Conservation (phyloP, 352 stramenopile genomes). For the Phytophthora fragariaefolia region DNA sequence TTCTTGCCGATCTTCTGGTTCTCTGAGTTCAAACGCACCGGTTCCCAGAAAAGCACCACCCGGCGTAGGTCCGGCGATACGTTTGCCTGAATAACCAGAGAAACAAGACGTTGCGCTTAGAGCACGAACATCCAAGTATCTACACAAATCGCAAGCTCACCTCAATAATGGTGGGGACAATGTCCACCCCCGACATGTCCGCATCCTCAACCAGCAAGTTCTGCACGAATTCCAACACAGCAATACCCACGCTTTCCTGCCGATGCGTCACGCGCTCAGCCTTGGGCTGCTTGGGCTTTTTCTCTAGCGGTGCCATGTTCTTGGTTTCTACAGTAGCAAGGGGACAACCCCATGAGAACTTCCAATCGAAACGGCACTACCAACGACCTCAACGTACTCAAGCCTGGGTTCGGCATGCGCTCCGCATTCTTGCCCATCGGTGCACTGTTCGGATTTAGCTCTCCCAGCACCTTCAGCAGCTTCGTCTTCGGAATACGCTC, state of each 20-base stretch:
- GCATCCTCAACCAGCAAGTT: constrained; percentile 71
- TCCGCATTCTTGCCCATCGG: constrained; percentile 53
- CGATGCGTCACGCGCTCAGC: constrained; percentile 73
- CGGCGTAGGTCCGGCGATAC: constrained; percentile 71
- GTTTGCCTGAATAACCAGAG: constrained; percentile 51
- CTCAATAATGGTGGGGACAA: constrained; percentile 77
- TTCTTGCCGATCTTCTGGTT: constrained; percentile 82
- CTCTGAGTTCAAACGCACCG: constrained; percentile 65
- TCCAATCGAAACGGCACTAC: neutral
- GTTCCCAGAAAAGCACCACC: constrained; percentile 79
- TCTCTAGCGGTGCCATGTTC: constrained; percentile 69
- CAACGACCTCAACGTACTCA: constrained; percentile 43
- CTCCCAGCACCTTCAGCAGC: constrained; percentile 71
- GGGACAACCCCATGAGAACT: neutral
- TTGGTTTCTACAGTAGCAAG: constrained; percentile 61
- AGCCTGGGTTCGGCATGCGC: constrained; percentile 48
- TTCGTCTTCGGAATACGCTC: constrained; percentile 78
- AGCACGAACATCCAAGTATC: neutral
- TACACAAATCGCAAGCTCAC: constrained; percentile 29
- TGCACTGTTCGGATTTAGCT: constrained; percentile 53
- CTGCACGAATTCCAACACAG: constrained; percentile 74
- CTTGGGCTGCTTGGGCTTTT: constrained; percentile 70
- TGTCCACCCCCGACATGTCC: constrained; percentile 59
- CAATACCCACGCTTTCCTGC: constrained; percentile 73
- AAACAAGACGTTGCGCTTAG: neutral